These are phyloP conservation scores for Candida germanica DNA, from an alignment of 805 yeast genomes.

Conservation along the genomic window DNA sequence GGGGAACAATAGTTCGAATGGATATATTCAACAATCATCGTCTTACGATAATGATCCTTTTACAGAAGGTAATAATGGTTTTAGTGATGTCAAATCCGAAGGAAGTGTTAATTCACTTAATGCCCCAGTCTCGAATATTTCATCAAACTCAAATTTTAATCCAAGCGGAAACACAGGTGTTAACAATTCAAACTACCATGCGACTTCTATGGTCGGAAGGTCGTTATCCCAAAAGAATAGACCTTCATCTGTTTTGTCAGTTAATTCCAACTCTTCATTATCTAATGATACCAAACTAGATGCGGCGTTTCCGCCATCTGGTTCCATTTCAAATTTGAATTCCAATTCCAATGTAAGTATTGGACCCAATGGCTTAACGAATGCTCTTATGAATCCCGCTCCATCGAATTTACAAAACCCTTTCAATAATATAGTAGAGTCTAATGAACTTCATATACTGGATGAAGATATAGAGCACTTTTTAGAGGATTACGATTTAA, in stretches of 20 bases:
- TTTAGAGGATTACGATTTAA: constrained; percentile 9
- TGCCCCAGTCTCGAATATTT: not conserved
- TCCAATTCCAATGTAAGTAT: constrained; percentile 4
- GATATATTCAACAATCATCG: no score
- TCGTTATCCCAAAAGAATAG: constrained; percentile 16
- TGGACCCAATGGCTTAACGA: not conserved
- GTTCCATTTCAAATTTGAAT: constrained; percentile 4
- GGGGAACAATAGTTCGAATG: not conserved
- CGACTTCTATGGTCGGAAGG: constrained; percentile 2
- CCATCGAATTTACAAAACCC: constrained; percentile 5
- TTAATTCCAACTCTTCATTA: constrained; percentile 35
- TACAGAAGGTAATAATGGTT: not conserved
- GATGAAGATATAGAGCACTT: constrained; percentile 15
- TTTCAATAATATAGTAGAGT: constrained; percentile 11
- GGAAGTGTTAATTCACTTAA: not conserved
- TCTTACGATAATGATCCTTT: no score
- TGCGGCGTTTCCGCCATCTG: constrained; percentile 14
- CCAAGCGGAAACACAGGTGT: no score
- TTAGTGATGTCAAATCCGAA: not conserved
- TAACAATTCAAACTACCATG: not conserved
- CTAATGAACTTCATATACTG: constrained; percentile 13
- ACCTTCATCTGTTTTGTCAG: constrained; percentile 40
- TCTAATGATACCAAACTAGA: constrained; percentile 10
- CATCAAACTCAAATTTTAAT: no score
- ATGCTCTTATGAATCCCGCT: constrained; percentile 4